Evolutionary conservation across 441 rosid genomes (phyloP), one percentile per base, ranked within the genome.

Genomic region (Gossypium schwendimanii): DNA sequence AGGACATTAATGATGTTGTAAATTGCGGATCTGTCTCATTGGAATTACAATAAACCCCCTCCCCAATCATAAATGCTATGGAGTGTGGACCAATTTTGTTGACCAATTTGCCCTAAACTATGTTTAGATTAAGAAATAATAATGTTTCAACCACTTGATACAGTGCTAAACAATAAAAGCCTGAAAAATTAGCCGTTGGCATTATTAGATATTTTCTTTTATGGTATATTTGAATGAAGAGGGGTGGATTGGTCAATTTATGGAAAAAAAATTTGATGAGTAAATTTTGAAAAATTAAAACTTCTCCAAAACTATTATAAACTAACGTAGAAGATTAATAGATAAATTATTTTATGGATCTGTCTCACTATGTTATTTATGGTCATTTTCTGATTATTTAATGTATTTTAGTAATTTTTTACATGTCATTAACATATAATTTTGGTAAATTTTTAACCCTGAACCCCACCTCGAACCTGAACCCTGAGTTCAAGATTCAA

Each of bases 1-100:
- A 17, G 18, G 18, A 54, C 71, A 68, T 8, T 24, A 72, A 70
- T 69, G 65, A 70, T 71, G 73, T 0, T 55, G 18, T 52, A 24
- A 54, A 60, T 60, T 55, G 47, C 31, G 18, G 76, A 74, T 76
- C 72, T 50, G 12, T 33, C 33, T 33, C 5, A 0, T 1, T 15
- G 18, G 18, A 74, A 72, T 78, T 74, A 81, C 87, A 18, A 45
- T 12, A 62, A 61, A 15, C 36, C 62, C 83, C 85, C 63, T 3
- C 83, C 85, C 63, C 2, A 1, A 45, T 15, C n/a, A 50, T 61
- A 12, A 15, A 15, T n/a, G 17, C 14, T 26, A 4, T 59, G 18
- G 63, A 28, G 18, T 28, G 28, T 23, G 11, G 58, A 23, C 33
- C 41, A 24, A 12, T 26, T 31, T 7, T 39, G 54, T 70, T 76